Evolutionary conservation across 2,329 filamentous ascomycete genomes (phyloP).

Genomic region (Trichoderma pleuroti): DNA sequence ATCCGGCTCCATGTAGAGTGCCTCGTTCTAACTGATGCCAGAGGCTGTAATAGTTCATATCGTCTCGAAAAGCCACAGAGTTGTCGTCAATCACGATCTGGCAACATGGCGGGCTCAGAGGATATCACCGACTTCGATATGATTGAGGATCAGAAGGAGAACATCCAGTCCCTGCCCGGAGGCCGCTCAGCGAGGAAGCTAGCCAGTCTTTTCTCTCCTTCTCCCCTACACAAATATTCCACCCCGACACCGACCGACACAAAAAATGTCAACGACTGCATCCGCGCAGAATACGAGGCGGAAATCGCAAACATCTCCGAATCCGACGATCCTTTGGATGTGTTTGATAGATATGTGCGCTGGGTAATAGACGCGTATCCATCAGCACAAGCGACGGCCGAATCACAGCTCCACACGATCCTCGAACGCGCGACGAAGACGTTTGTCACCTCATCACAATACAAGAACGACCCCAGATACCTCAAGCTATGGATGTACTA

Average conservation of each 20-base stretch:
- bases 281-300: constrained; percentile 79
- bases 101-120: constrained; percentile 46
- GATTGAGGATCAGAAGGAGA: constrained; percentile 96
- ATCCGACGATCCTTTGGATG: constrained; percentile 89
- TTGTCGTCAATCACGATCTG: constrained; percentile 25
- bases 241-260: constrained; percentile 69
- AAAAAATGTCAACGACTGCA: constrained; percentile 71
- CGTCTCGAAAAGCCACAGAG: neutral
- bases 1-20: neutral
- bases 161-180: constrained; percentile 88
- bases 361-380: constrained; percentile 97
- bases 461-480: constrained; percentile 94
- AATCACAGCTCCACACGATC: constrained; percentile 84
- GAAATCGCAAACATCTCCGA: constrained; percentile 77
- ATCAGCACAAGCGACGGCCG: constrained; percentile 82
- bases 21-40: neutral
- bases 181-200: constrained; percentile 86
- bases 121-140: constrained; percentile 77
- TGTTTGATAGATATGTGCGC: constrained; percentile 94
- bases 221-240: constrained; percentile 53
- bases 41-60: neutral
- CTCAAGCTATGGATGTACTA: constrained; percentile 92
- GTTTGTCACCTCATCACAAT: constrained; percentile 80
- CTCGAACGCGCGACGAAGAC: constrained; percentile 90
- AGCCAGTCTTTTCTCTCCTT: constrained; percentile 73